Evolutionary conservation across 1,139 yeast species (phyloP).

Genomic region (Yarrowia galli): DNA sequence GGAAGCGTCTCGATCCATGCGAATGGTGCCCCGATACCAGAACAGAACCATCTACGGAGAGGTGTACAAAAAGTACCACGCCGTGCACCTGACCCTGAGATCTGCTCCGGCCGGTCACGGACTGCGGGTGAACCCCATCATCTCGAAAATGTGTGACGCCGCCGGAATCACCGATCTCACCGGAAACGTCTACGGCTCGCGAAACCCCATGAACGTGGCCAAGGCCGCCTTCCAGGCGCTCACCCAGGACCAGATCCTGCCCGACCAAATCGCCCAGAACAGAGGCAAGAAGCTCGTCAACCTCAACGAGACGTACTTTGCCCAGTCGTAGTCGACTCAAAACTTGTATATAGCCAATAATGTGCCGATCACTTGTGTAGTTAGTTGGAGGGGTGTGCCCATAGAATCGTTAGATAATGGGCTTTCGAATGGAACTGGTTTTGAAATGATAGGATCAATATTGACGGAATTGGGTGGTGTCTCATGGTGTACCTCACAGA

Average conservation of each 20-base stretch:
- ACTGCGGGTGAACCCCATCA: constrained; percentile 86
- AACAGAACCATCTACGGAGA: constrained; percentile 90
- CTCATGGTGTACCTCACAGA: no score
- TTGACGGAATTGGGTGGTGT: no score
- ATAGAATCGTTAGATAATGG: no score
- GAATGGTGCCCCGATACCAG: constrained; percentile 84
- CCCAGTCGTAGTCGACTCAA: neutral
- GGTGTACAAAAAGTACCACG: constrained; percentile 82
- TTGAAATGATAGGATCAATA: no score
- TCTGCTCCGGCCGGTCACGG: constrained; percentile 97
- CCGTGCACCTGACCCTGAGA: constrained; percentile 79
- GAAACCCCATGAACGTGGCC: constrained; percentile 94
- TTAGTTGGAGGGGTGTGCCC: no score
- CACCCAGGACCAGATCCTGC: constrained; percentile 71
- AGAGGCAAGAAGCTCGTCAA: constrained; percentile 97
- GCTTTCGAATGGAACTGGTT: no score
- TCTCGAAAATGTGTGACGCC: constrained; percentile 90
- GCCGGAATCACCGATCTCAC: constrained; percentile 95
- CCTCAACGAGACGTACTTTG: constrained; percentile 83
- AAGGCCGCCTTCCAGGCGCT: constrained; percentile 91
- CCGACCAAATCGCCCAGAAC: constrained; percentile 87
- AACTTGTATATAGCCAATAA: constrained; percentile 24
- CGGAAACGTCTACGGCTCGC: constrained; percentile 88
- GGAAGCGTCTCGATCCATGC: constrained; percentile 90
- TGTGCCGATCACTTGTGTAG: no score